Evolutionary conservation across 2,329 filamentous ascomycete species (phyloP).

Genomic region (Berkeleyomyces rouxiae): DNA sequence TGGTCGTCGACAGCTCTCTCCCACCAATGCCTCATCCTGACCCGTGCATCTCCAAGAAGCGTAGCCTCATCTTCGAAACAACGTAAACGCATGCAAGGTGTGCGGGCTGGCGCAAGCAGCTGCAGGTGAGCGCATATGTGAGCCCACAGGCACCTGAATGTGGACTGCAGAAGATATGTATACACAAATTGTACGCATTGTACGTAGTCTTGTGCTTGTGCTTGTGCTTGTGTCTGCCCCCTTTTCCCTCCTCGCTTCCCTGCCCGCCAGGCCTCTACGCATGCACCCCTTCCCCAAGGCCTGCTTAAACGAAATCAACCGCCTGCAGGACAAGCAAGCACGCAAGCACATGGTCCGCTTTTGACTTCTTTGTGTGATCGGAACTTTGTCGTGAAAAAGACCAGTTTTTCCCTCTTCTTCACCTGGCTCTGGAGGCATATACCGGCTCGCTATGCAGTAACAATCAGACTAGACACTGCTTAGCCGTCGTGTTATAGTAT

Average conservation of each 20-base stretch:
- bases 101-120: not conserved
- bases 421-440: not conserved
- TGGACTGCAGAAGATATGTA: not conserved
- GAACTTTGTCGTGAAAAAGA: not conserved
- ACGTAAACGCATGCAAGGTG: not conserved
- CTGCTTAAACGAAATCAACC: conserved; percentile 13
- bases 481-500: too few relatives aligned
- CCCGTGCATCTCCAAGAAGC: not conserved
- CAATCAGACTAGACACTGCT: too few relatives aligned
- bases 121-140: not conserved
- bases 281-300: not conserved
- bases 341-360: not conserved
- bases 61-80: not conserved
- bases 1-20: not conserved
- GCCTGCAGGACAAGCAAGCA: not conserved
- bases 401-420: not conserved
- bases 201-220: not conserved
- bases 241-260: not conserved
- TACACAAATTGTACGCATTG: not conserved
- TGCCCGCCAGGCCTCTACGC: not conserved
- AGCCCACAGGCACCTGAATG: not conserved
- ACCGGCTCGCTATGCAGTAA: not conserved
- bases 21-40: not conserved
- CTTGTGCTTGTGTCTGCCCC: not conserved
- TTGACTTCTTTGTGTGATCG: not conserved